Base-by-base conservation (phyloP, 2,329 filamentous ascomycete genomes). In the Stagonosporopsis rhizophila region DNA sequence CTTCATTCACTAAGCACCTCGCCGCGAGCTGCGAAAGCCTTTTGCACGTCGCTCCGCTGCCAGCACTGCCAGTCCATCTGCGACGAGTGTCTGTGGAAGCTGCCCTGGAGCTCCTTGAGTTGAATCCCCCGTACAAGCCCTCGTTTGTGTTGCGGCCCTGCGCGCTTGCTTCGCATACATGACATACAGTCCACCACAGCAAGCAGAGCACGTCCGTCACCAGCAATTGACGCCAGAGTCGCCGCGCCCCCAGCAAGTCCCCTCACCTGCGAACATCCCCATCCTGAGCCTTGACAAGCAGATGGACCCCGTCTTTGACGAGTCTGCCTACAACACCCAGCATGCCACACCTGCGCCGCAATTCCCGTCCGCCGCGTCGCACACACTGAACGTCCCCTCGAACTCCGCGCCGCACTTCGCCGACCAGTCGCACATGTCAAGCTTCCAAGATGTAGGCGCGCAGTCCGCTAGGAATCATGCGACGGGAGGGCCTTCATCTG, bases 251-350 rank as follows among this genome's bases (percentile, higher is more conserved):
- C 77, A 89, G 67, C 86, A 90, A 75, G 80, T 87, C 64, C 83
- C 87, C 64, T 85, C 88, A 75, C 87, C 87, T 49, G 83, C 86
- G 65, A 88, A 86, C 65, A 89, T 90, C 57, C 87, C 88, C 55
- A 84, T 91, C 51, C 63, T 51, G 80, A 52, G 46, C 23, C 61
- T 90, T 69, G 83, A 87, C 71, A 87, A 88, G 72, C 87, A 89
- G 78, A 90, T 86, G 84, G 87, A 91, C 77, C 86, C 87, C 51
- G 79, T 84, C 66, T 89, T 89, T 80, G 87, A 88, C 77, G 86
- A 89, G 73, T 86, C 86, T 52, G 81, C 86, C 50, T 83, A 82
- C 60, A 85, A 85, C 79, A 83, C 80, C 69, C 73, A 70, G 52
- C 58, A 57, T 61, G 51, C 52, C 39, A 49, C 66, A 56, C 69